Conservation (phyloP, 129 eudicot genomes). For the Saussurea involucrata region DNA sequence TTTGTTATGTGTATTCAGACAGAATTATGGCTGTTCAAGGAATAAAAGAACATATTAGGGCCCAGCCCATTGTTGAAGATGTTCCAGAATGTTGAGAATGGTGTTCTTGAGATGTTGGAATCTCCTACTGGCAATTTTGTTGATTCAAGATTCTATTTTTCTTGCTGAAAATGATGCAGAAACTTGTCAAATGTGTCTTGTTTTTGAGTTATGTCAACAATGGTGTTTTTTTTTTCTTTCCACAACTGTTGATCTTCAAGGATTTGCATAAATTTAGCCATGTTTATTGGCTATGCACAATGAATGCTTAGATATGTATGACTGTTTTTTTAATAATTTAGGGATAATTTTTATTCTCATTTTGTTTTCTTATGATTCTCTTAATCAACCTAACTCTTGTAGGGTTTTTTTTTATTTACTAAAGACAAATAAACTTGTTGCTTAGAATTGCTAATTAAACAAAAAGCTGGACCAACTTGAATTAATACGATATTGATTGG, state of each 20-base stretch:
- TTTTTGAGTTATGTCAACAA: background rate
- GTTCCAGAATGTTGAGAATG: background rate
- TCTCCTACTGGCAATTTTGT: background rate
- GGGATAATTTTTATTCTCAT: background rate
- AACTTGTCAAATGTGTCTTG: background rate
- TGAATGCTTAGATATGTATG: background rate
- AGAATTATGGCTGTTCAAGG: background rate
- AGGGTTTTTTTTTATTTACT: too few species aligned
- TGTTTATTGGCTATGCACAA: background rate
- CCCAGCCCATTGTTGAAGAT: background rate
- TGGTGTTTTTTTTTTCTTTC: background rate
- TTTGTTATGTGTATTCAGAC: background rate
- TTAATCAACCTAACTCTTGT: too few species aligned
- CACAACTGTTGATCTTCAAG: background rate
- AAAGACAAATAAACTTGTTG: too few species aligned
- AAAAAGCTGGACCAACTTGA: too few species aligned
- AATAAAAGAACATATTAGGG: background rate
- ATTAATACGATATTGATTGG: background rate
- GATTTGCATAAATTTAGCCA: background rate
- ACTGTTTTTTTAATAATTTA: background rate
- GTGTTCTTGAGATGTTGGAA: background rate
- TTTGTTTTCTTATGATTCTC: background rate
- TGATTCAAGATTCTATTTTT: background rate
- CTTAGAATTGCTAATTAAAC: too few species aligned
- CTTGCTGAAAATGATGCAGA: background rate